Base-by-base conservation (phyloP, 345 rosid genomes). In the Citrus sinensis region DNA sequence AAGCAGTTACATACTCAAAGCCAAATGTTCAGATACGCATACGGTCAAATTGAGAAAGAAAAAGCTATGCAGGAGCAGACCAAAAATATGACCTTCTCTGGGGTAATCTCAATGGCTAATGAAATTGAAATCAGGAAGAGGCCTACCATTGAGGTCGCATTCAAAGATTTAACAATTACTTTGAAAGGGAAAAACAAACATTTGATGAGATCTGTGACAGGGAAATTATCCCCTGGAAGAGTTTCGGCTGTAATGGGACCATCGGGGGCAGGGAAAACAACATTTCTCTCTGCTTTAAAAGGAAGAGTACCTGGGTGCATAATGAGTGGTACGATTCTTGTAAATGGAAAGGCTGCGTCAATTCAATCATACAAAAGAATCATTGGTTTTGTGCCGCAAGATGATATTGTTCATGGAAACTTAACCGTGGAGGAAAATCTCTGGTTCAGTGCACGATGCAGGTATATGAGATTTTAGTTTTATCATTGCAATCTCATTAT, bases 181-280 rank as follows among this genome's bases (percentile, higher is more conserved):
- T 74, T 94, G 72, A 97, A 82, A 85, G 90, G 89, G 5, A 94
- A 92, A 85, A 91, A 92, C 87, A 97, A 86, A 85, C 94, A 89
- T 85, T 89, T 97, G 0, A 34, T 97, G 77, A 93, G 98, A 80
- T 87, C 92, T 74, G 98, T 97, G 68, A 92, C 98, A 2, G 99
- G 99, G 59, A 94, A 97, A 78, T 76, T 97, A 80, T 87, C 86
- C 3, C 97, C 98, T 75, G 98, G 98, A 17, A 87, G 93, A 81
- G 97, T 97, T 78, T 93, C 97, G 29, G 98, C 98, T 55, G 99
- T 97, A 56, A 97, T 94, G 98, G 99, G 98, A 68, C 98, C 99
- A 54, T 97, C 99, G 39, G 99, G 98, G 34, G 98, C 99, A 7
- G 99, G 99, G 54, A 97, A 97, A 83, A 93, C 99, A 10, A 97